Evolutionary conservation across 306 rosid species (phyloP), one percentile per base, ranked within the genome.

Genomic region (Vigna radiata): DNA sequence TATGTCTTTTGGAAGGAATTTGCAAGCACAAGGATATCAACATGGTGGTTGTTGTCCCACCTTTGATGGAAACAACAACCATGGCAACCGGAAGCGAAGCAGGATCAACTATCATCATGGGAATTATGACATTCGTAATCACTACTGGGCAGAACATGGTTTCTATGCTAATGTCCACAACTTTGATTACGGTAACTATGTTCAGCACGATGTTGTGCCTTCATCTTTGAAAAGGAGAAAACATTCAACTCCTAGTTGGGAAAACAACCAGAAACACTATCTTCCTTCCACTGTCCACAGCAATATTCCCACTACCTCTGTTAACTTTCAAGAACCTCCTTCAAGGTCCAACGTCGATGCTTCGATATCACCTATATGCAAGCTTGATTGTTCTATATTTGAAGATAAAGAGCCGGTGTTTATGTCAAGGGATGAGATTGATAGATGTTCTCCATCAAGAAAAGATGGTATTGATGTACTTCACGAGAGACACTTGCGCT

Each of bases 371-470:
- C 79, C 85, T 21, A 70, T 82, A 15, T 73, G 87, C 73, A 91
- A 91, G 82, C 90, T 85, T 53, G 92, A 83, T 47, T 74, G 83
- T 62, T 65, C 92, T 37, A 63, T 64, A 48, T 81, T 86, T 75
- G 94, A 89, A 44, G 94, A 91, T 19, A 90, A 85, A 27, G 92
- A 85, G 49, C 83, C 75, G 1, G 67, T 78, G 44, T 89, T 88
- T 69, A 74, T 91, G 86, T 89, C 97, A 13, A 88, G 89, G 82
- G 91, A 88, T 80, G 97, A 89, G 85, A 91, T 91, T 76, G 97
- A 91, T 82, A 88, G 90, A 82, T 63, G 47, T 75, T 91, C 94
- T 55, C 97, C 94, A 16, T 91, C 97, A 52, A 86, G 94, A 66
- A 89, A 83, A 85, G 94, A 91, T 80, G 97, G 97, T 58, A 91